Conservation (phyloP, 2,329 filamentous ascomycete genomes). For the Ceratocystiopsis minuta region DNA sequence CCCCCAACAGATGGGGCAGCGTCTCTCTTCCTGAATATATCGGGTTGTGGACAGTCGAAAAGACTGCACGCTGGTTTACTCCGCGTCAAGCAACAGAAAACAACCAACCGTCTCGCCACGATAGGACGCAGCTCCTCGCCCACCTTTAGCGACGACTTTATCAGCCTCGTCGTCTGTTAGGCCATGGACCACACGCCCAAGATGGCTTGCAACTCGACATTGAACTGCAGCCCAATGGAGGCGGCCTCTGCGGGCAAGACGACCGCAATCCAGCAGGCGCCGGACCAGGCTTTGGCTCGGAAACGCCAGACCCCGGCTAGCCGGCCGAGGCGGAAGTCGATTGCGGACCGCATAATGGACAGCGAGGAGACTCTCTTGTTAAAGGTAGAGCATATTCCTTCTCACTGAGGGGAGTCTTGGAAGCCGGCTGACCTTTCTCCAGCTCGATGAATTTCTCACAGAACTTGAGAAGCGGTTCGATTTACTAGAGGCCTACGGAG, state of each 20-base stretch:
- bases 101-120: too few species aligned
- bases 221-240: conserved; percentile 9
- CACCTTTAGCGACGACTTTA: too few species aligned
- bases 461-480: conserved; percentile 78
- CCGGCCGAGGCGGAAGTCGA: conserved; percentile 34
- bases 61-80: too few species aligned
- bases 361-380: conserved; percentile 42
- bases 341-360: conserved; percentile 43
- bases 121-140: too few species aligned
- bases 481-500: conserved; percentile 74
- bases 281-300: conserved; percentile 13
- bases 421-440: not conserved
- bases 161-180: too few species aligned
- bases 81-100: too few species aligned
- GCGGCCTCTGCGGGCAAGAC: conserved; percentile 18
- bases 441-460: conserved; percentile 65
- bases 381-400: conserved; percentile 22
- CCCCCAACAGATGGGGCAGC: too few species aligned
- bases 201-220: conserved; percentile 8
- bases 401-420: not conserved
- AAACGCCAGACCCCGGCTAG: conserved; percentile 38
- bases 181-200: conserved; percentile 8
- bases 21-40: too few species aligned
- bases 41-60: too few species aligned
- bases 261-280: conserved; percentile 24